Base-by-base conservation (phyloP, 352 stramenopile species). In the Saprolegnia diclina region DNA sequence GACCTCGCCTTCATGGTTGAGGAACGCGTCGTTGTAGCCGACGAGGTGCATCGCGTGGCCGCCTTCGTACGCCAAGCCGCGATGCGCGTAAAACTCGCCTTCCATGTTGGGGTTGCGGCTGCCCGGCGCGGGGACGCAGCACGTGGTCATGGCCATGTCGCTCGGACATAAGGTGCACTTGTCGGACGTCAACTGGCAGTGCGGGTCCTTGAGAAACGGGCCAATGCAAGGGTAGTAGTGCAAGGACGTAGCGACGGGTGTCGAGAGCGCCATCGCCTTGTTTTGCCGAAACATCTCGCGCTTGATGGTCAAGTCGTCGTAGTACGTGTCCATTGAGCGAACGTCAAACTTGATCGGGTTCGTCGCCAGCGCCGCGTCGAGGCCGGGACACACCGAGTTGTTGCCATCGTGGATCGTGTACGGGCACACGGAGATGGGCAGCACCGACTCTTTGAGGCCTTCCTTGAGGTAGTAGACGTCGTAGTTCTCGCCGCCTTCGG, bases 181-280 rank as follows among this genome's bases (percentile, higher is more conserved):
- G 26, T 87, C 81, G 3, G 80, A 77, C 24, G 72, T 71, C 6
- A 79, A 77, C 59, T 89, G 77, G 69, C 84, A 92, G 46, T 90
- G 80, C 44, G 67, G 74, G 64, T 88, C 76, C 53, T 18, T 85
- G 26, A 81, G 73, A 53, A 92, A 87, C 24, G 71, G 70, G 5
- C 80, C 79, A 37, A 91, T 92, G 69, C 82, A 92, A n/a, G 84
- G 84, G 64, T 92, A 91, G 74, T 90, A 92, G 73, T 91, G 84
- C 13, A 81, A 88, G 44, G 84, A 75, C 76, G 85, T 87, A 26
- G 81, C 80, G 0, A 92, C 80, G 7, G 84, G 81, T 42, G 81
- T 91, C 10, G 81, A 88, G n/a, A 92, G 72, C 56, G 81, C 78
- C 82, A 92, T 90, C 14, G 81, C 84, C 67, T 91, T 81, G 53